Conservation (phyloP, 768 basidiomycete species). For the Lactarius quietus region DNA sequence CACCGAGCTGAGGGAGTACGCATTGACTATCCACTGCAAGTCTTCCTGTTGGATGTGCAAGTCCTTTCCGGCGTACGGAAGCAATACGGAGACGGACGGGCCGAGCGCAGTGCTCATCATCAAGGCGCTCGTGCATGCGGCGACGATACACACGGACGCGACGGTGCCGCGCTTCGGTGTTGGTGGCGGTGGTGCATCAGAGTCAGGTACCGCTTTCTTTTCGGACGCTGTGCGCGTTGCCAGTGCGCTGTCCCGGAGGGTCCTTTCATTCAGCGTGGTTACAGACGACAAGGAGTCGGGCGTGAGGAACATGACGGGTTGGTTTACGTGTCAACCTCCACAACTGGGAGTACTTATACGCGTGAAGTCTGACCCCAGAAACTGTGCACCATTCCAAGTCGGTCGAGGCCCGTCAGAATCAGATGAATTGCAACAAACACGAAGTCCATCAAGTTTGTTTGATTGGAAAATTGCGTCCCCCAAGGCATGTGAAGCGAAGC, state of each 20-base stretch:
- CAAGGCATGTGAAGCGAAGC: too few relatives aligned
- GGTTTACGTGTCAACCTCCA: neutral
- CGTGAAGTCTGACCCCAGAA: neutral
- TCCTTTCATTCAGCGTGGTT: too few relatives aligned
- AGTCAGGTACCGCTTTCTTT: too few relatives aligned
- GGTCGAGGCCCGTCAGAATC: too few relatives aligned
- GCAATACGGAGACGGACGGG: conserved; percentile 29
- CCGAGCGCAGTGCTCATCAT: conserved; percentile 30
- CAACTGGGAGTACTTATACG: neutral
- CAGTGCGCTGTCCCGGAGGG: neutral
- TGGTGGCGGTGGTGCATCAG: neutral
- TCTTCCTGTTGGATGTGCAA: conserved; percentile 49
- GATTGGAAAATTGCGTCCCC: too few relatives aligned
- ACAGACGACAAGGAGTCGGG: neutral
- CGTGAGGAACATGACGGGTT: neutral
- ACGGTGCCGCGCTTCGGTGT: neutral
- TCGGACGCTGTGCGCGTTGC: neutral
- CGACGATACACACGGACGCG: conserved; percentile 25
- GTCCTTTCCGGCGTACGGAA: conserved; percentile 36
- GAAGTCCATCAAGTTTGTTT: too few relatives aligned
- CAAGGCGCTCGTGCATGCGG: conserved; percentile 33
- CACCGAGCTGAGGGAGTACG: conserved; percentile 65
- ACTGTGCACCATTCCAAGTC: too few relatives aligned
- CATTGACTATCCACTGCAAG: conserved; percentile 66
- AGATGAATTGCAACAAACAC: too few relatives aligned